These are phyloP conservation scores for Sinapis alba DNA, from an alignment of 441 rosid species.

Conservation along the genomic window DNA sequence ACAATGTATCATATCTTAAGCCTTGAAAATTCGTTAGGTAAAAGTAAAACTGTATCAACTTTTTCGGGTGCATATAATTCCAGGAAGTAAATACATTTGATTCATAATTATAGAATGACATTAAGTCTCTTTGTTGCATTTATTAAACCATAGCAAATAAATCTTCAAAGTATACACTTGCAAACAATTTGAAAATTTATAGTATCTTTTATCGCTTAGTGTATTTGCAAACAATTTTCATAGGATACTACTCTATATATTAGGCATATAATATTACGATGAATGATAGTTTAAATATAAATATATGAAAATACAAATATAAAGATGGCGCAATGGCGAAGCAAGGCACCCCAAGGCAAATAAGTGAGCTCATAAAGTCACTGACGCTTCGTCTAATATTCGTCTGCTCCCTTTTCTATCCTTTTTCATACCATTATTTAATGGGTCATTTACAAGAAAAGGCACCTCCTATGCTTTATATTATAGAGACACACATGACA, in stretches of 20 bases:
- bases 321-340: slow-evolving; percentile 49
- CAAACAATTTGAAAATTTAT: background rate
- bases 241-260: background rate
- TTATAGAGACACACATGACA: background rate
- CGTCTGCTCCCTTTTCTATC: slow-evolving; percentile 10
- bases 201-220: background rate
- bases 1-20: slow-evolving; percentile 33
- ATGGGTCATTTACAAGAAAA: background rate
- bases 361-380: slow-evolving; percentile 43
- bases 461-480: slow-evolving; percentile 1
- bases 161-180: background rate
- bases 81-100: background rate
- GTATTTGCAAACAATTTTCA: background rate
- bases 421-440: slow-evolving; percentile 11
- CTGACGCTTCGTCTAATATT: slow-evolving; percentile 46
- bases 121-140: background rate
- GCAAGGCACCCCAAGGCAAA: slow-evolving; percentile 45
- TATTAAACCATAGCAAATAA: background rate
- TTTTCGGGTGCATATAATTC: background rate
- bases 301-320: slow-evolving; percentile 15
- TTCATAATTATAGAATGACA: background rate
- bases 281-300: background rate
- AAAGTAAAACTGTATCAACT: slow-evolving; percentile 1
- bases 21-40: slow-evolving; percentile 4
- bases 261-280: background rate